Base-by-base conservation (phyloP, 2,329 filamentous ascomycete genomes). In the Xylaria sp. region DNA sequence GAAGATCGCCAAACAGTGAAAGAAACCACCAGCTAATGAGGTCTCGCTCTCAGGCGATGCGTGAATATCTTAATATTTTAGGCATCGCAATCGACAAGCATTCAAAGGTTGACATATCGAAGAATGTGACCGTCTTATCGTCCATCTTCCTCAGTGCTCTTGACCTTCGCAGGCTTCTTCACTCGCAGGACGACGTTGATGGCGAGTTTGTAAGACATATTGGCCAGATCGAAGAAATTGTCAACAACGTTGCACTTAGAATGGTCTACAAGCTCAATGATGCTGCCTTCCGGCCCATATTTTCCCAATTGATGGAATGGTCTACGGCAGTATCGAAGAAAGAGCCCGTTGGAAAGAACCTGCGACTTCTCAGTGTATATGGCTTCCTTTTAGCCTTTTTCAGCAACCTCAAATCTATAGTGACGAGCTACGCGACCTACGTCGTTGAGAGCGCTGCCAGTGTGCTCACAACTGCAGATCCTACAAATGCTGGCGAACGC, bases 211-310 rank as follows among this genome's bases (percentile, higher is more conserved):
- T 84, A 18, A 81, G 86, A 15, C 82, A 87, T 54, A 79, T 92
- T 6, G 80, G 84, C 23, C 83, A 85, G 51, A 84, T 94, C 13
- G 93, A 97, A 78, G 82, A 83, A 1, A 83, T 85, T 12, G 77
- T 93, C 73, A 91, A 93, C 77, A 88, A 91, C 10, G 89, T 92
- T 13, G 89, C 91, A 0, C 88, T 99, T 68, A 92, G 94, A 80
- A 96, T 98, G 90, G 92, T 97, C 63, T 94, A 97, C 84, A 98
- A 98, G 84, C 88, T 99, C 70, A 98, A 98, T 81, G 96, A 99
- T 78, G 91, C 92, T 0, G 90, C 92, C 0, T 99, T 99, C 89
- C 88, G 94, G 13, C 97, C 96, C 0, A 90, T 99, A 71, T 99
- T 98, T 83, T 87, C 90, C 18, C 89, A 91, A 72, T 84, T 98